Conservation (phyloP, 2,329 filamentous ascomycete genomes). For the Sclerotinia subarctica region DNA sequence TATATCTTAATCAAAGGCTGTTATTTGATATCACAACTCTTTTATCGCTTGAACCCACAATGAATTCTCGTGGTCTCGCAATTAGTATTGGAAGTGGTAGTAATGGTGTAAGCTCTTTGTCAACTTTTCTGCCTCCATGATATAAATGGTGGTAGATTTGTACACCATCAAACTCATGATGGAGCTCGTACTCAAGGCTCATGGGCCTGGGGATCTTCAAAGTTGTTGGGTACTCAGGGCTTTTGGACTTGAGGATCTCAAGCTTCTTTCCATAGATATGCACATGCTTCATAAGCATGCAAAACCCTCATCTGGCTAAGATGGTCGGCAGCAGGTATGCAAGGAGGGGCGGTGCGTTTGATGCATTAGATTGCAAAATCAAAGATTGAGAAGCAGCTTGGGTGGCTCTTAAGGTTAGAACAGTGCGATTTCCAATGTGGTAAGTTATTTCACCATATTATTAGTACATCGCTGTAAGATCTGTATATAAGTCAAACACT, state of each 20-base stretch:
- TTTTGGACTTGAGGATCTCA: no score
- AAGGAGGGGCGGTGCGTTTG: slow-evolving; percentile 54
- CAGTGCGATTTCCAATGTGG: slow-evolving; percentile 56
- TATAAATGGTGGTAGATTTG: background rate
- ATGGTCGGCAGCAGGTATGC: slow-evolving; percentile 55
- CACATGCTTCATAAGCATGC: background rate
- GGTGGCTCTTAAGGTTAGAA: slow-evolving; percentile 46
- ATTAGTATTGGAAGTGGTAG: background rate
- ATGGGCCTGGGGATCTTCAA: no score
- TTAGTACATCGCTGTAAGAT: background rate
- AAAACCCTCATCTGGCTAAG: slow-evolving; percentile 41
- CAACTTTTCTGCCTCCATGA: no score
- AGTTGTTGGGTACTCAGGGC: no score
- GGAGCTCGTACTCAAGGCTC: no score
- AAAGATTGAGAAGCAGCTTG: slow-evolving; percentile 49
- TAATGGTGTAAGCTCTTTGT: background rate
- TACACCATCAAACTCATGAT: no score
- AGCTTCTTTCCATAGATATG: no score
- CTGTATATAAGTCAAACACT: background rate
- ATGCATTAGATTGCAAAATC: slow-evolving; percentile 51
- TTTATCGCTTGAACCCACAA: background rate
- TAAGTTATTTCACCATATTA: slow-evolving; percentile 32
- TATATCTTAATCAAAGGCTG: background rate
- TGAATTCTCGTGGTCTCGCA: background rate
- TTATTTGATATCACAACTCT: background rate